phyloP scores from a whole-genome alignment of 495 filamentous ascomycete genomes.

The Podospora appendiculata region DNA sequence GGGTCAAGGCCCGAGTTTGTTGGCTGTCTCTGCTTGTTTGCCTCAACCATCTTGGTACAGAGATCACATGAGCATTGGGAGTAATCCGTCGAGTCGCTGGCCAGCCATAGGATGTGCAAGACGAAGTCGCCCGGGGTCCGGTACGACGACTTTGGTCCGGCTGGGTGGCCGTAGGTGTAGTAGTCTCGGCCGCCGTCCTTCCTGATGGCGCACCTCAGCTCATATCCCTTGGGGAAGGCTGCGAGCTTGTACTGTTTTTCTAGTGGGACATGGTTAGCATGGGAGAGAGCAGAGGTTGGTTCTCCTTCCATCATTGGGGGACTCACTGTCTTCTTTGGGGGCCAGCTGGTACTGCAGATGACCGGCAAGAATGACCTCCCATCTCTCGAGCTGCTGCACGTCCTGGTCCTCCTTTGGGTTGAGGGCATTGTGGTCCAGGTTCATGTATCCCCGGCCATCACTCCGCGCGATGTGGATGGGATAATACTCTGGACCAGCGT shows the following conservation, averaged over 20 bases:
- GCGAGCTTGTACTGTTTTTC: constrained; percentile 23
- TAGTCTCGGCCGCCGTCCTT: constrained; percentile 26
- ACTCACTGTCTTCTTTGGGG: constrained; percentile 17
- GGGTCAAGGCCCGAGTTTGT: not conserved
- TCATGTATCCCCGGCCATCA: constrained; percentile 18
- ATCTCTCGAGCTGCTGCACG: constrained; percentile 20
- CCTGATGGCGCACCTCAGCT: constrained; percentile 18
- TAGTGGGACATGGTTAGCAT: not conserved
- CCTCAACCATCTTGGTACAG: constrained; percentile 17
- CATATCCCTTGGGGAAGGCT: constrained; percentile 23
- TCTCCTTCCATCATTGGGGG: no score
- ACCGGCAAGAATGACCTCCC: constrained; percentile 25
- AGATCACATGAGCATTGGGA: constrained; percentile 28
- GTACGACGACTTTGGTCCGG: constrained; percentile 23
- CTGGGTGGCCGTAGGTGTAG: constrained; percentile 36
- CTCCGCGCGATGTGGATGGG: constrained; percentile 20
- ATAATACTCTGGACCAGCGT: constrained; percentile 10
- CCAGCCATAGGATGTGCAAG: constrained; percentile 32
- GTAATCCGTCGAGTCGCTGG: constrained; percentile 20
- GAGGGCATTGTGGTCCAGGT: constrained; percentile 16
- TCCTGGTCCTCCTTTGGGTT: constrained; percentile 16
- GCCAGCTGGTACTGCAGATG: constrained; percentile 19
- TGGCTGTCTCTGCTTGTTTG: constrained; percentile 2
- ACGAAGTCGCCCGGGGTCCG: constrained; percentile 35
- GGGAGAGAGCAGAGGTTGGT: no score